These are phyloP conservation scores for Coleophoma eucalyptorum DNA, from an alignment of 2,329 filamentous ascomycete species.

Conservation along the genomic window DNA sequence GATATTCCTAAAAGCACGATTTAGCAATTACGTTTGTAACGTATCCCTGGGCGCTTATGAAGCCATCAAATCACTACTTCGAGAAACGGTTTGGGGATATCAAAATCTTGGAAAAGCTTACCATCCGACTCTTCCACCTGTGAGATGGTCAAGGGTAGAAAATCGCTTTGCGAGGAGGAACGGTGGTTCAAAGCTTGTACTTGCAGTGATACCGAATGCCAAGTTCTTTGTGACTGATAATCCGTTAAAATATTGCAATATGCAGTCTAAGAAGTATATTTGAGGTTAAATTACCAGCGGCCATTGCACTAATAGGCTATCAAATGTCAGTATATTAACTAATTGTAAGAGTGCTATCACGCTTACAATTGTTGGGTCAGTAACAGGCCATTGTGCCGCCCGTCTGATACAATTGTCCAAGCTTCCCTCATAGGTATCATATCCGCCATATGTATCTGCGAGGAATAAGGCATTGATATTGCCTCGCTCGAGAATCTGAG, in stretches of 20 bases:
- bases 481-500: constrained; percentile 56
- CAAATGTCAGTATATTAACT: neutral
- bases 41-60: too few species aligned
- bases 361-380: constrained; percentile 57
- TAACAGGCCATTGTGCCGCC: constrained; percentile 67
- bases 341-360: neutral
- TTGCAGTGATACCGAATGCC: constrained; percentile 60
- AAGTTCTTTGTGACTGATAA: constrained; percentile 53
- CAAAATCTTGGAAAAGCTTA: neutral
- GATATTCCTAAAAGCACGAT: constrained; percentile 54
- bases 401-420: constrained; percentile 56
- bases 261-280: too few species aligned
- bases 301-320: constrained; percentile 62
- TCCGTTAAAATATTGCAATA: too few species aligned
- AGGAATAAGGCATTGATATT: constrained; percentile 63
- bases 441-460: constrained; percentile 54
- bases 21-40: neutral
- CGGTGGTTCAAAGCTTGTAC: constrained; percentile 63
- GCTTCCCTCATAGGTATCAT: constrained; percentile 60
- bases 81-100: neutral
- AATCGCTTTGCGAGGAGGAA: constrained; percentile 62
- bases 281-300: neutral
- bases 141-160: constrained; percentile 61
- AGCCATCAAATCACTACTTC: too few species aligned
- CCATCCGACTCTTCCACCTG: constrained; percentile 54